phyloP scores from a whole-genome alignment of 192 early-diverging fungal species.

The Entomortierella beljakovae region DNA sequence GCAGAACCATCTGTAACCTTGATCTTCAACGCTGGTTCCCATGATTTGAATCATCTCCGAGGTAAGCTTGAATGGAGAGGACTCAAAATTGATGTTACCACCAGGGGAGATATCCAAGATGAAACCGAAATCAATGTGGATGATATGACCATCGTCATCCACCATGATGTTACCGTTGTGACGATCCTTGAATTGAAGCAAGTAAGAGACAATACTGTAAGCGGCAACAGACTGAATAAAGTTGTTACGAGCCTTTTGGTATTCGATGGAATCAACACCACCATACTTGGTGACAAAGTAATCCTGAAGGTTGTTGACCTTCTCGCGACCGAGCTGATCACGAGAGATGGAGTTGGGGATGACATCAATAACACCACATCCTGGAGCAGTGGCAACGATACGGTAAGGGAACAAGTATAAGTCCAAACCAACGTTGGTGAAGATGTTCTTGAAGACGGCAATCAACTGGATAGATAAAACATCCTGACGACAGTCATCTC shows the following conservation, averaged over 20 bases:
- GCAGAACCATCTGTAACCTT: conserved; percentile 88
- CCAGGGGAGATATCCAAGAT: conserved; percentile 99
- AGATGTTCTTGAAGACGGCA: conserved; percentile 97
- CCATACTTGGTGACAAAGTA: conserved; percentile 95
- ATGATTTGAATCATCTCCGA: conserved; percentile 97
- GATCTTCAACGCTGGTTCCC: conserved; percentile 86
- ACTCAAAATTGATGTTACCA: conserved; percentile 93
- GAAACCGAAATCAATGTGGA: conserved; percentile 99
- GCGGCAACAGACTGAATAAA: conserved; percentile 96
- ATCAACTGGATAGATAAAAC: conserved; percentile 97
- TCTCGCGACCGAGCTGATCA: conserved; percentile 98
- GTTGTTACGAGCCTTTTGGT: conserved; percentile 84
- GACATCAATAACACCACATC: conserved; percentile 98
- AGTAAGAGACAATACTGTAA: conserved; percentile 93
- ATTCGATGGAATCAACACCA: conserved; percentile 85
- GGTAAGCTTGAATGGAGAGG: conserved; percentile 97
- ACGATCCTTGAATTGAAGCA: conserved; percentile 98
- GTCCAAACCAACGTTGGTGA: conserved; percentile 88
- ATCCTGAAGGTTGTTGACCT: conserved; percentile 94
- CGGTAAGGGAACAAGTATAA: conserved; percentile 97
- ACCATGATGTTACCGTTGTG: conserved; percentile 99
- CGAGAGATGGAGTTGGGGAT: conserved; percentile 97
- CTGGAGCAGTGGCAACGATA: conserved; percentile 96
- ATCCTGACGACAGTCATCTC: conserved; percentile 99
- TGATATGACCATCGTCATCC: conserved; percentile 93